Evolutionary conservation across 2,329 filamentous ascomycete species (phyloP).

Genomic region (Trichocomaceae sp.): DNA sequence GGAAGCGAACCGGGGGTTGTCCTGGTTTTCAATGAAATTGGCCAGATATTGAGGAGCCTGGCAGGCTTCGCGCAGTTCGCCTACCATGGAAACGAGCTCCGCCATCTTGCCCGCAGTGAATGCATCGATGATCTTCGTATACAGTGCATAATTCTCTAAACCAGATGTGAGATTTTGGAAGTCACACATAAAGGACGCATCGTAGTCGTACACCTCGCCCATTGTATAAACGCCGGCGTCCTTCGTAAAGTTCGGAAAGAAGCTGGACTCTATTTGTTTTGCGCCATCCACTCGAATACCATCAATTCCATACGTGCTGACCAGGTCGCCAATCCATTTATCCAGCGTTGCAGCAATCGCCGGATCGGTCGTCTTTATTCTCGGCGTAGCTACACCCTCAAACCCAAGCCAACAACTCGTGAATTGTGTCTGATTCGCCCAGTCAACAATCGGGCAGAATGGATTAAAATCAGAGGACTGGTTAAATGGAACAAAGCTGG

Average conservation of each 20-base stretch:
- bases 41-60: slow-evolving; percentile 40
- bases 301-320: slow-evolving; percentile 37
- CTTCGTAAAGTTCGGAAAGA: slow-evolving; percentile 29
- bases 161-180: slow-evolving; percentile 36
- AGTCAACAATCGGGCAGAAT: slow-evolving; percentile 26
- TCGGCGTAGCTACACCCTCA: slow-evolving; percentile 36
- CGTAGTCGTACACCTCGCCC: slow-evolving; percentile 38
- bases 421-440: slow-evolving; percentile 23
- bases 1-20: slow-evolving; percentile 48
- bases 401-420: slow-evolving; percentile 46
- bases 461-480: slow-evolving; percentile 24
- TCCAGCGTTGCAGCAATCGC: slow-evolving; percentile 29
- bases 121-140: slow-evolving; percentile 21
- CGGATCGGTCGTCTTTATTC: slow-evolving; percentile 35
- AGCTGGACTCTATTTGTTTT: slow-evolving; percentile 37
- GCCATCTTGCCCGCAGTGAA: slow-evolving; percentile 21
- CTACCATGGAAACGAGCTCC: slow-evolving; percentile 18
- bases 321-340: slow-evolving; percentile 31
- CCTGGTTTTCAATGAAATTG: slow-evolving; percentile 54
- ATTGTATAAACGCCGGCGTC: slow-evolving; percentile 35
- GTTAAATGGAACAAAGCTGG: slow-evolving; percentile 16
- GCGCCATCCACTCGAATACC: slow-evolving; percentile 43
- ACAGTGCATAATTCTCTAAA: slow-evolving; percentile 38
- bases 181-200: slow-evolving; percentile 27
- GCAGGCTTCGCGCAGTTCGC: slow-evolving; percentile 19